Base-by-base conservation (phyloP, 345 rosid species). In the Capsella bursapastoris region DNA sequence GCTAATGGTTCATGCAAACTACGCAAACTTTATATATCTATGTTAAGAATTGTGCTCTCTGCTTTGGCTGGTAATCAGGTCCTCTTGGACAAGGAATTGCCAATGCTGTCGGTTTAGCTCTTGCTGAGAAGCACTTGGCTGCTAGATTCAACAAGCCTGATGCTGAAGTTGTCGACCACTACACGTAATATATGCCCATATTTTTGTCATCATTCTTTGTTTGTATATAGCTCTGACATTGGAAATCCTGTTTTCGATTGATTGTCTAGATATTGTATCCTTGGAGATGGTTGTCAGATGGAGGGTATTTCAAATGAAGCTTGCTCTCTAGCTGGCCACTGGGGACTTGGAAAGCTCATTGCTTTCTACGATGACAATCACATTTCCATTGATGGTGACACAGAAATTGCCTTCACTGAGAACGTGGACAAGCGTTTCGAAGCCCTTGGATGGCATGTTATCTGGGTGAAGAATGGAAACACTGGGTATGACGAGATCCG, bases 391-490 rank as follows among this genome's bases (percentile, higher is more conserved):
- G 99, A 96, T 73, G 99, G 99, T 77, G 90, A 92, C 81, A 96
- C 99, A 0, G 97, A 90, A 10, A 96, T 96, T 72, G 99, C 99
- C 12, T 96, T 96, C 72, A 96, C 99, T 1, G 99, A 96, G 90
- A 76, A 49, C 27, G 99, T 90, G 13, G 96, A 83, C 41, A 63
- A 58, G 59, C 96, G 99, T 68, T 96, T 90, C 15, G 99, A 96
- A 87, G 98, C 84, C 51, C 99, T 92, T 67, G 99, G 99, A 34
- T 96, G 99, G 99, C 98, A 96, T 70, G 98, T 96, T 49, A 92
- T 96, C 74, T 90, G 97, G 99, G 99, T 96, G 81, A 92, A 96
- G 91, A 92, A 92, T 72, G 99, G 99, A 70, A 92, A 96, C 89
- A 92, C 85, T 57, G 98, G 99, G 50, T 96, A 92, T 72, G 98